Conservation (phyloP, 768 basidiomycete genomes). For the Trametes meyenii region DNA sequence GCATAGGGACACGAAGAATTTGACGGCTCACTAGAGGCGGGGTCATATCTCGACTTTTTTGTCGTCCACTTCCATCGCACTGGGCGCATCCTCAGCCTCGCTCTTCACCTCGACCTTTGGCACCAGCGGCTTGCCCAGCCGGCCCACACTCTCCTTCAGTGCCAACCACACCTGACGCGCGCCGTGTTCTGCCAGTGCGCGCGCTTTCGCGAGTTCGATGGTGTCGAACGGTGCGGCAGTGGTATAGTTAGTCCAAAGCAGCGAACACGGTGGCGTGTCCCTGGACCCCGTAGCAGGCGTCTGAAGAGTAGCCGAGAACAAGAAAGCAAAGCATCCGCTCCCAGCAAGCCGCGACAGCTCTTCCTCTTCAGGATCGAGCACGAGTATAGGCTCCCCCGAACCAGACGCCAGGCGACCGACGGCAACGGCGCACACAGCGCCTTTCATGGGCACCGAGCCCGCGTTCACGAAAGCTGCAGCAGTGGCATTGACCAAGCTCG, state of each 20-base stretch:
- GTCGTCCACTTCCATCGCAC: conserved; percentile 35
- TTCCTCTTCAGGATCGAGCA: conserved; percentile 56
- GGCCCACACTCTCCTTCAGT: conserved; percentile 47
- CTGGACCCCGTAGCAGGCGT: conserved; percentile 26
- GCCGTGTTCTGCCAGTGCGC: conserved; percentile 50
- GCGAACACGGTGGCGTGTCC: conserved; percentile 20
- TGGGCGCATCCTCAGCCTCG: conserved; percentile 10
- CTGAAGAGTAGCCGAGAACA: conserved; percentile 42
- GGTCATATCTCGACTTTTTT: conserved; percentile 47
- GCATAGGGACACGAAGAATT: no score
- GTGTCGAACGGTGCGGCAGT: conserved; percentile 45
- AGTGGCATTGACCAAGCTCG: conserved; percentile 72
- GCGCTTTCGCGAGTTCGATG: conserved; percentile 44
- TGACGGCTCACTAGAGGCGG: not conserved
- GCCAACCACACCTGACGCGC: conserved; percentile 50
- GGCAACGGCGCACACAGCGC: conserved; percentile 71
- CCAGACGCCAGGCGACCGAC: conserved; percentile 43
- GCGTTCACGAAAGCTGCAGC: conserved; percentile 70
- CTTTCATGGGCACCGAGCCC: conserved; percentile 72
- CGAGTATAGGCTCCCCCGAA: conserved; percentile 33
- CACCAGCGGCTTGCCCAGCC: conserved; percentile 21
- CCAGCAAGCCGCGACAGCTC: conserved; percentile 43
- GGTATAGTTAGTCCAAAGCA: conserved; percentile 62
- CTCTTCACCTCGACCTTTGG: conserved; percentile 5
- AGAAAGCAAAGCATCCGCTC: conserved; percentile 72